These are phyloP conservation scores for Medicago truncatula DNA, from an alignment of 306 rosid species.

Conservation along the genomic window DNA sequence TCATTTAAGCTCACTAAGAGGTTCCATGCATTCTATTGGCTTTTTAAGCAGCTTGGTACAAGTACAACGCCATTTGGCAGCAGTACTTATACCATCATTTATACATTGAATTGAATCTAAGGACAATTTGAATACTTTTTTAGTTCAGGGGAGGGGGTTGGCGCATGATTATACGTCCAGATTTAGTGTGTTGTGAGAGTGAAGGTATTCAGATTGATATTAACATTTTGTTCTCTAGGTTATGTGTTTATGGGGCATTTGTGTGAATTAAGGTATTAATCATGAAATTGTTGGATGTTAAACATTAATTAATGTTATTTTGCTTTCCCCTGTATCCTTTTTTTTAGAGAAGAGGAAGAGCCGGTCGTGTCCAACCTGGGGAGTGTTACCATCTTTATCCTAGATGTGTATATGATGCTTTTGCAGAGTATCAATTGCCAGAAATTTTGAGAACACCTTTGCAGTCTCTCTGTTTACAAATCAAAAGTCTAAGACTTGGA, in stretches of 20 bases:
- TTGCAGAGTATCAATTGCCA: conserved; percentile 90
- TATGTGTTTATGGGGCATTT: neutral
- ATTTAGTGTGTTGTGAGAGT: neutral
- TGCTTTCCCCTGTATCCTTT: conserved; percentile 26
- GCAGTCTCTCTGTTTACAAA: conserved; percentile 97
- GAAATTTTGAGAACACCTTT: conserved; percentile 97
- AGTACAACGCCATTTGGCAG: neutral
- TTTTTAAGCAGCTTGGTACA: conserved; percentile 1
- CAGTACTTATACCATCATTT: neutral
- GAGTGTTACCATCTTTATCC: conserved; percentile 95
- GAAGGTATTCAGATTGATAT: conserved; percentile 21
- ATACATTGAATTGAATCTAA: neutral
- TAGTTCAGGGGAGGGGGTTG: neutral
- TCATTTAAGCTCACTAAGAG: conserved; percentile 5
- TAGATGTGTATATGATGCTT: conserved; percentile 80
- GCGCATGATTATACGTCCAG: neutral
- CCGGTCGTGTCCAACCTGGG: conserved; percentile 98
- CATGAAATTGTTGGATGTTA: conserved; percentile 31
- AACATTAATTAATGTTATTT: conserved; percentile 17
- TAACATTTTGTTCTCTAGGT: conserved; percentile 15
- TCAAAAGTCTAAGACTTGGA: conserved; percentile 90
- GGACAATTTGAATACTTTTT: conserved; percentile 11
- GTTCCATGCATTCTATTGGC: neutral
- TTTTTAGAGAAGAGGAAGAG: conserved; percentile 97
- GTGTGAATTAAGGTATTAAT: neutral